Percentiles rank a stretch among this genome's conserved stretches.
Evolutionary conservation across 1,284 basidiomycete genomes (phyloP).

Genomic region (Ceraceosorus guamensis): DNA sequence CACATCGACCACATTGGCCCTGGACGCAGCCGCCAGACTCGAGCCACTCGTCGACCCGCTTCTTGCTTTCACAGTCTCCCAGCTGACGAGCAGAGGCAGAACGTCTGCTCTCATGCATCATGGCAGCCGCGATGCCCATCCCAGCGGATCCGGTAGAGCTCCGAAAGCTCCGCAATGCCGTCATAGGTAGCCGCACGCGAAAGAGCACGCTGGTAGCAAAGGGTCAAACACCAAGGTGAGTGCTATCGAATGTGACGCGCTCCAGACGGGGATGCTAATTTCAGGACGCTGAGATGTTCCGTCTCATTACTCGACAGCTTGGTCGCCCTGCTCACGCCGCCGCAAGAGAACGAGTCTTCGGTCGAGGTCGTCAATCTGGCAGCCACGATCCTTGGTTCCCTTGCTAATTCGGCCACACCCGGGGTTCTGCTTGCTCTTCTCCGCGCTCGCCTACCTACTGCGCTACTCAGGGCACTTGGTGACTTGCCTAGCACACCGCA

Average conservation of each 20-base stretch:
- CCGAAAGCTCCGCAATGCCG: constrained; percentile 10
- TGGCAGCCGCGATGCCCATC: too few species aligned
- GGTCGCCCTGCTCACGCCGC: constrained; percentile 3
- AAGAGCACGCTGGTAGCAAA: constrained; percentile 13
- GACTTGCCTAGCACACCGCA: too few species aligned
- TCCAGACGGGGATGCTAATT: too few species aligned
- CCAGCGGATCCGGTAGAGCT: too few species aligned
- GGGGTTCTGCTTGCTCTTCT: constrained; percentile 13
- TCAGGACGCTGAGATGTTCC: too few species aligned
- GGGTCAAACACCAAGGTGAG: constrained; percentile 9
- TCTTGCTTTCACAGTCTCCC: too few species aligned
- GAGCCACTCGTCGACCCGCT: too few species aligned
- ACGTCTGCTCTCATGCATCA: too few species aligned
- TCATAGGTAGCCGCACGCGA: constrained; percentile 15
- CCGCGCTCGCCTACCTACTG: constrained; percentile 5
- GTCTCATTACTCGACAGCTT: not conserved
- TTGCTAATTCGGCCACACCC: constrained; percentile 13
- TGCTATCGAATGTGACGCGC: too few species aligned
- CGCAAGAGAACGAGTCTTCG: not conserved
- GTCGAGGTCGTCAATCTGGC: constrained; percentile 11
- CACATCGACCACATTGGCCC: too few species aligned
- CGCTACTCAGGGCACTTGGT: constrained; percentile 6
- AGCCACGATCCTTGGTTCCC: constrained; percentile 16
- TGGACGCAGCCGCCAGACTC: too few species aligned
- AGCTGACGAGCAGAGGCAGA: too few species aligned